Conservation (phyloP, 495 filamentous ascomycete genomes). For the Cryomyces minteri region DNA sequence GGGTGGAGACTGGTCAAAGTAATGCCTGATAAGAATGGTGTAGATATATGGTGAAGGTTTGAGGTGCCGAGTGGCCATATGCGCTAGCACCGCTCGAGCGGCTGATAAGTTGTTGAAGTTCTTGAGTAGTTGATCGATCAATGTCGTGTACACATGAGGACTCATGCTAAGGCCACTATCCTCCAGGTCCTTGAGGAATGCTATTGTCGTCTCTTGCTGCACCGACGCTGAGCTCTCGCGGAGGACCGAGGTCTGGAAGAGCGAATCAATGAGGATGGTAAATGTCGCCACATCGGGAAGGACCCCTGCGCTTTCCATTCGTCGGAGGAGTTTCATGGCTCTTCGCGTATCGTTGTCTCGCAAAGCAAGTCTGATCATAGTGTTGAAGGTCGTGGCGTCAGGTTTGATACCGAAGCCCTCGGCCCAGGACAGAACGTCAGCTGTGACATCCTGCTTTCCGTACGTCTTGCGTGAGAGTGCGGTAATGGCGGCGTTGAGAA, state of each 20-base stretch:
- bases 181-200: conserved; percentile 34
- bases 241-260: conserved; percentile 20
- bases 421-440: conserved; percentile 39
- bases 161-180: conserved; percentile 32
- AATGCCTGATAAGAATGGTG: conserved; percentile 50
- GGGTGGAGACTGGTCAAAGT: conserved; percentile 37
- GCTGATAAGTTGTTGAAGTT: conserved; percentile 23
- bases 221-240: conserved; percentile 12
- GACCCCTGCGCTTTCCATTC: conserved; percentile 28
- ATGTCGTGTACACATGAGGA: conserved; percentile 36
- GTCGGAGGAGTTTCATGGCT: conserved; percentile 24
- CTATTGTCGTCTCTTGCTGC: conserved; percentile 18
- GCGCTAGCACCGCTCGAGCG: conserved; percentile 38
- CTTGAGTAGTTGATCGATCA: conserved; percentile 42
- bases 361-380: conserved; percentile 36
- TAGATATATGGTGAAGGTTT: conserved; percentile 41
- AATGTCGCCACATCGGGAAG: conserved; percentile 32
- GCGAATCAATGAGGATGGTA: conserved; percentile 32
- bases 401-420: conserved; percentile 33
- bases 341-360: conserved; percentile 20
- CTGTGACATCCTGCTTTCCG: conserved; percentile 19
- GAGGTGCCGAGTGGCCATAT: conserved; percentile 34
- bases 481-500: conserved; percentile 41
- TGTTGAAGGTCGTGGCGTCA: conserved; percentile 51
- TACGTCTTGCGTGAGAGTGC: conserved; percentile 26